Conservation (phyloP, 176 grass and related monocot species). For the Alopecurus myosuroides region DNA sequence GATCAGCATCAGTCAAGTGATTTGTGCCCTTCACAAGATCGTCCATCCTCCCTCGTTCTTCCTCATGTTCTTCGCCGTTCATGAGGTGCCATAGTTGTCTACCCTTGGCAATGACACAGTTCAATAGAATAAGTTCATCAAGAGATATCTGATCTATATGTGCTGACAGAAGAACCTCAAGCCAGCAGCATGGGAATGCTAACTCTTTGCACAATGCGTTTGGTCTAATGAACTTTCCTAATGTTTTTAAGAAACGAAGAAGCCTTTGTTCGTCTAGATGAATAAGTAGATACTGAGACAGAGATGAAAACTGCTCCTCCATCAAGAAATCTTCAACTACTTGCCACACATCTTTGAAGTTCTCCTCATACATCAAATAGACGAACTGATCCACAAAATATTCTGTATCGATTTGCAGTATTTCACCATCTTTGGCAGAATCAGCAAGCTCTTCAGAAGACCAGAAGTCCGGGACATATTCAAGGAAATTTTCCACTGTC, state of each 20-base stretch:
- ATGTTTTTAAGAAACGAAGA: constrained; percentile 56
- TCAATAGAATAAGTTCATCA: constrained; percentile 67
- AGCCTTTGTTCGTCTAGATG: constrained; percentile 70
- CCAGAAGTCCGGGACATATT: constrained; percentile 85
- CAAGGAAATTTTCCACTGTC: constrained; percentile 86
- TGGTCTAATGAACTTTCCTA: constrained; percentile 42
- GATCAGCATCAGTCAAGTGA: constrained; percentile 47
- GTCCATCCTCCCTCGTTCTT: constrained; percentile 36
- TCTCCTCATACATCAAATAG: constrained; percentile 69
- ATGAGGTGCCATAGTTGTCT: constrained; percentile 73
- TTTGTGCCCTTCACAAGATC: constrained; percentile 37
- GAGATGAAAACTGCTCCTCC: constrained; percentile 69
- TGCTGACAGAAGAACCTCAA: constrained; percentile 64
- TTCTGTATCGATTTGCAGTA: constrained; percentile 65
- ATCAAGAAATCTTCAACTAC: constrained; percentile 66
- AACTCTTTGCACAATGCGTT: constrained; percentile 58
- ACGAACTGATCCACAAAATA: constrained; percentile 76
- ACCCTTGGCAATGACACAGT: constrained; percentile 65
- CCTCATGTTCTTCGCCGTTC: constrained; percentile 72
- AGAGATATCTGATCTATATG: constrained; percentile 36
- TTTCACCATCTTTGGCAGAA: constrained; percentile 82
- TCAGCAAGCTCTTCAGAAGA: constrained; percentile 80
- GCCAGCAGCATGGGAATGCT: constrained; percentile 61
- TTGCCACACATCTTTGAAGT: constrained; percentile 63
- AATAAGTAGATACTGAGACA: constrained; percentile 67